phyloP scores from a whole-genome alignment of 208 protist species.

The Strigomonas galati region DNA sequence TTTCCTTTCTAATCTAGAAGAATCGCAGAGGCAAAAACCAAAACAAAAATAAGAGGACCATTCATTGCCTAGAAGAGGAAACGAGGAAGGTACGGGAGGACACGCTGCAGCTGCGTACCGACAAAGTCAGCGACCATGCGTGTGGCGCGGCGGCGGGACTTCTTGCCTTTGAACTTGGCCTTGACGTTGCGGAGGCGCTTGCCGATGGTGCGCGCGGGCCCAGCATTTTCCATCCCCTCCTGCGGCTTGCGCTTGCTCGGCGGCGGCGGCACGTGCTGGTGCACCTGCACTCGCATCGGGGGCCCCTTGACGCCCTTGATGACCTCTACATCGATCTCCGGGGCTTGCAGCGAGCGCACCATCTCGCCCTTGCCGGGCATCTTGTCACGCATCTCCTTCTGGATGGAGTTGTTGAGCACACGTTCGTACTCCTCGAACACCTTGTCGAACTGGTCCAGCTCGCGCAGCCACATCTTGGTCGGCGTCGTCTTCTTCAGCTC shows the following conservation, averaged over 20 bases:
- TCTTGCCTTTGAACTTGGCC: constrained; percentile 18
- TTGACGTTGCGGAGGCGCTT: constrained; percentile 38
- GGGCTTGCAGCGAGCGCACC: constrained; percentile 45
- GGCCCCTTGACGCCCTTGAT: constrained; percentile 16
- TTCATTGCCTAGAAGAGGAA: constrained; percentile 36
- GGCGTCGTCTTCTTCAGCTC: constrained; percentile 78
- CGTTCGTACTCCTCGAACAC: constrained; percentile 75
- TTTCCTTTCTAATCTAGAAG: no score
- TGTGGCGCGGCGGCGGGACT: constrained; percentile 24
- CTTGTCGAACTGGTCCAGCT: constrained; percentile 90
- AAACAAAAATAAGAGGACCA: neutral
- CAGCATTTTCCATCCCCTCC: constrained; percentile 16
- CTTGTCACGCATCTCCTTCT: constrained; percentile 64
- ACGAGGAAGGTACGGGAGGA: constrained; percentile 48
- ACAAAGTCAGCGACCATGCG: constrained; percentile 62
- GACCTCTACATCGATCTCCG: constrained; percentile 57
- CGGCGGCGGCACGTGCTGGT: constrained; percentile 56
- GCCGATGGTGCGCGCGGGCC: constrained; percentile 22
- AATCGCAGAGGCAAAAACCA: neutral
- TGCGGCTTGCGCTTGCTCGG: constrained; percentile 36
- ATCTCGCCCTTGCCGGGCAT: constrained; percentile 46
- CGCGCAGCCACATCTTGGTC: constrained; percentile 82
- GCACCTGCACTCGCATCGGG: constrained; percentile 56
- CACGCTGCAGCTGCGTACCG: constrained; percentile 34
- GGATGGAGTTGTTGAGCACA: constrained; percentile 60